phyloP scores from a whole-genome alignment of 176 grass and related monocot species.

The Bromus sterilis region DNA sequence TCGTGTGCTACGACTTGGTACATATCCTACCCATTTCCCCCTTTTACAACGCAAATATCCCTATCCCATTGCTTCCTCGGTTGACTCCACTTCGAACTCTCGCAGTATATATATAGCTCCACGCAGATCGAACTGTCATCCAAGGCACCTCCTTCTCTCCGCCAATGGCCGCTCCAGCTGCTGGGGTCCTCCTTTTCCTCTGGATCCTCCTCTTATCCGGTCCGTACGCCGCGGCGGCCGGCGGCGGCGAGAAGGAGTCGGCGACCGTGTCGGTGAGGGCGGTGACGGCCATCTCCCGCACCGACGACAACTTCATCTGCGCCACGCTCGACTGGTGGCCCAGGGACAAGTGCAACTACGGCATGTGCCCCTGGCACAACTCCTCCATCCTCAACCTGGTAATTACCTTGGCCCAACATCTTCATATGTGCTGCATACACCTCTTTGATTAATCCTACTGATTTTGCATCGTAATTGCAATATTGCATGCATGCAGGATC shows the following conservation, averaged over 20 bases:
- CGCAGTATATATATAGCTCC: not conserved
- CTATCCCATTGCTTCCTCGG: not conserved
- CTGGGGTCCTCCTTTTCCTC: not conserved
- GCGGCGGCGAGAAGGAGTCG: not conserved
- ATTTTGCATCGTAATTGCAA: not conserved
- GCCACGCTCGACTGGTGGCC: slow-evolving; percentile 69
- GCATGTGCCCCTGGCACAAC: slow-evolving; percentile 37
- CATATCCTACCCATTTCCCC: not conserved
- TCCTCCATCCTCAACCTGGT: slow-evolving; percentile 65
- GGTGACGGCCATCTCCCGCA: slow-evolving; percentile 18
- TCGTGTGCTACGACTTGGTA: not conserved
- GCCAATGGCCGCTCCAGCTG: not conserved
- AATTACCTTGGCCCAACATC: not conserved
- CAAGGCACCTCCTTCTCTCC: not conserved
- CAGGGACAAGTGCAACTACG: slow-evolving; percentile 52
- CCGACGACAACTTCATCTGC: slow-evolving; percentile 46
- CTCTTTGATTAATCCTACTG: not conserved
- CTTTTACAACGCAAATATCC: not conserved
- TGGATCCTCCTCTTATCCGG: not conserved
- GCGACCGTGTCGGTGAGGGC: slow-evolving; percentile 29
- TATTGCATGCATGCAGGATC: slow-evolving; percentile 36
- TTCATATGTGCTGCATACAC: not conserved
- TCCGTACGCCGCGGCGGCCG: not conserved
- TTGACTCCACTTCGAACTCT: not conserved
- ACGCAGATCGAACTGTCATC: not conserved